phyloP scores from a whole-genome alignment of 73 alveolate genomes.

The Paramecium bursaria region DNA sequence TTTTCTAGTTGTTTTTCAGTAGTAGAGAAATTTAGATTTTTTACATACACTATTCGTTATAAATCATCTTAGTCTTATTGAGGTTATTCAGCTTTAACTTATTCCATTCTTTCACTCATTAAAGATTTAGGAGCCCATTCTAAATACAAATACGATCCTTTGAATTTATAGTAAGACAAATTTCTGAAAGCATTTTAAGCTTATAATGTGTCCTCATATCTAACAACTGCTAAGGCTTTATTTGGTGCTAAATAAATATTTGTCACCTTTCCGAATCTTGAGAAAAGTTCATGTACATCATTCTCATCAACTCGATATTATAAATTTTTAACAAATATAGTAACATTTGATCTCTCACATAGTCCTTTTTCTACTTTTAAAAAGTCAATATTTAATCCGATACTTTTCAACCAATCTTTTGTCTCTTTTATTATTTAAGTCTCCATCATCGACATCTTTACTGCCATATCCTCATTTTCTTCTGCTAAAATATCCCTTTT shows the following conservation, averaged over 20 bases:
- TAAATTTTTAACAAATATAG: conserved; percentile 90
- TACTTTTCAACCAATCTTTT: conserved; percentile 93
- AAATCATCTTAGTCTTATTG: conserved; percentile 76
- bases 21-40: conserved; percentile 90
- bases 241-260: conserved; percentile 89
- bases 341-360: conserved; percentile 83
- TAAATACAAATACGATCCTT: conserved; percentile 78
- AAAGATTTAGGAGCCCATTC: conserved; percentile 91
- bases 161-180: conserved; percentile 79
- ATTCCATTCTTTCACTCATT: conserved; percentile 70
- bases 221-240: conserved; percentile 93
- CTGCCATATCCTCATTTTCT: conserved; percentile 92
- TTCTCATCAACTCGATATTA: conserved; percentile 79
- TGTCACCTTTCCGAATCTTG: conserved; percentile 87
- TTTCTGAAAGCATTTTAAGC: conserved; percentile 94
- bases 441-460: conserved; percentile 92
- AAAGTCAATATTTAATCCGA: conserved; percentile 90
- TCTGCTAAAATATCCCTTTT: conserved; percentile 91
- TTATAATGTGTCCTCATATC: conserved; percentile 80
- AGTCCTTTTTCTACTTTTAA: conserved; percentile 82
- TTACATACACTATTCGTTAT: conserved; percentile 88
- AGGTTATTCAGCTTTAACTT: conserved; percentile 73
- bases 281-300: conserved; percentile 85
- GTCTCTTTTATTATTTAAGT: conserved; percentile 94
- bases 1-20: conserved; percentile 82